These are phyloP conservation scores for Erysimum cheiranthoides DNA, from an alignment of 345 rosid species.

Conservation along the genomic window DNA sequence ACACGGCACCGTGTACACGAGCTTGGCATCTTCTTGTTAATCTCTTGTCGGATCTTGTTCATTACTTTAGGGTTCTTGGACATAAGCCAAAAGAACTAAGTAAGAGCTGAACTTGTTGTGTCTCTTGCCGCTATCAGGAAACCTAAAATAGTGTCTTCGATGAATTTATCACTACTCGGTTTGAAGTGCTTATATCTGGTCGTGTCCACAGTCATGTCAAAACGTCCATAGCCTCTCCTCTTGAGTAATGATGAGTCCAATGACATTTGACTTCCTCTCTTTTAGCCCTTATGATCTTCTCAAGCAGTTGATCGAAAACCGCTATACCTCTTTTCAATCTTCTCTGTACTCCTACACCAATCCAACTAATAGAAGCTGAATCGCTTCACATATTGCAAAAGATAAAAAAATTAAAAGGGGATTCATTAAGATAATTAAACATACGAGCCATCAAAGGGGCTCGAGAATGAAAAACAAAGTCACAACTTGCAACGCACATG, in stretches of 20 bases:
- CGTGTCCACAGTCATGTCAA: conserved; percentile 3
- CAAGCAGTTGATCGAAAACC: neutral
- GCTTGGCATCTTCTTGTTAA: conserved; percentile 6
- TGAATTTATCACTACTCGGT: neutral
- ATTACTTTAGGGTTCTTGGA: neutral
- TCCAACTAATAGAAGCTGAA: too few relatives aligned
- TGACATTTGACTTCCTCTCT: neutral
- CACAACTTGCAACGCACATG: too few relatives aligned
- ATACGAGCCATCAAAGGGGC: too few relatives aligned
- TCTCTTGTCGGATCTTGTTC: neutral
- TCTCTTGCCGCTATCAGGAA: neutral
- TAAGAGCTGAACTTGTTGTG: neutral
- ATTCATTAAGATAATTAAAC: too few relatives aligned
- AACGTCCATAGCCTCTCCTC: conserved; percentile 2
- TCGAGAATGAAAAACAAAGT: too few relatives aligned
- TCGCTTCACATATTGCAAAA: too few relatives aligned
- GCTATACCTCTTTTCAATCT: neutral
- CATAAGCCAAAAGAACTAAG: conserved; percentile 11
- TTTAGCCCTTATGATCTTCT: neutral
- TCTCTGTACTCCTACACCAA: neutral
- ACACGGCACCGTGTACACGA: neutral
- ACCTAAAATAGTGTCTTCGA: neutral
- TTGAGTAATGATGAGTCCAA: neutral
- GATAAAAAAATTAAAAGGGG: too few relatives aligned
- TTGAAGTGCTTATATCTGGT: conserved; percentile 8